Percentiles rank a stretch among this genome's conserved stretches.
Conservation (phyloP, 495 filamentous ascomycete species). For the Penicillium salamii region DNA sequence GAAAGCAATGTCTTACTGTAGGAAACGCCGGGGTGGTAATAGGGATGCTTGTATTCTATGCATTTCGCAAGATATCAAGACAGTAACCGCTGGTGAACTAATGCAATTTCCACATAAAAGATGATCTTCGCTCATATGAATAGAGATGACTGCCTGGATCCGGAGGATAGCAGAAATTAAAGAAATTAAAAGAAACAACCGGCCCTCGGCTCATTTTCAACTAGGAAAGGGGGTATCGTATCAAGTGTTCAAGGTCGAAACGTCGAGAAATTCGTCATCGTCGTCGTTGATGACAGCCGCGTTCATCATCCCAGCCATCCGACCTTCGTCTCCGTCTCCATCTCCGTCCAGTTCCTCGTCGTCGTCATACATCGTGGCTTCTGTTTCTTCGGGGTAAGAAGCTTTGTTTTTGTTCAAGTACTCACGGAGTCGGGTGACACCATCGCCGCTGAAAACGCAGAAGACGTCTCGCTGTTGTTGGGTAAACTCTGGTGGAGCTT, state of each 20-base stretch:
- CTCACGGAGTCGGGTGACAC: constrained; percentile 72
- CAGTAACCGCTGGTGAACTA: constrained; percentile 24
- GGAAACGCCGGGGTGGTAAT: not conserved
- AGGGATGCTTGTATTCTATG: constrained; percentile 15
- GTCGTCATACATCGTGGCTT: constrained; percentile 55
- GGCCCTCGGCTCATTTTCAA: constrained; percentile 6
- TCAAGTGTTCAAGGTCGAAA: constrained; percentile 42
- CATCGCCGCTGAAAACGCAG: constrained; percentile 92
- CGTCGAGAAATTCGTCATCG: constrained; percentile 50
- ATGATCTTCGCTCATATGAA: constrained; percentile 29
- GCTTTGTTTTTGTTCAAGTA: constrained; percentile 60
- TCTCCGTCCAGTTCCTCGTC: constrained; percentile 53
- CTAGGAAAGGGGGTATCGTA: constrained; percentile 30
- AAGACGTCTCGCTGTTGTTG: constrained; percentile 92
- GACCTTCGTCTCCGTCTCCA: constrained; percentile 35
- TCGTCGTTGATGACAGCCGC: constrained; percentile 51
- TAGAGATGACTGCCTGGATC: constrained; percentile 22
- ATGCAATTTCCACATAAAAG: constrained; percentile 35
- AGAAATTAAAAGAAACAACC: constrained; percentile 13
- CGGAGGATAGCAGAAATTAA: constrained; percentile 3
- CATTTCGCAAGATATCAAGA: constrained; percentile 19
- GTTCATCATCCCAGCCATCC: constrained; percentile 55
- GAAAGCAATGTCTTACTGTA: no score
- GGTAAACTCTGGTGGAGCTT: constrained; percentile 89
- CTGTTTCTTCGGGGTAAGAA: constrained; percentile 34